Base-by-base conservation (phyloP, 2,329 filamentous ascomycete species). In the Exutisphaerella laricina region DNA sequence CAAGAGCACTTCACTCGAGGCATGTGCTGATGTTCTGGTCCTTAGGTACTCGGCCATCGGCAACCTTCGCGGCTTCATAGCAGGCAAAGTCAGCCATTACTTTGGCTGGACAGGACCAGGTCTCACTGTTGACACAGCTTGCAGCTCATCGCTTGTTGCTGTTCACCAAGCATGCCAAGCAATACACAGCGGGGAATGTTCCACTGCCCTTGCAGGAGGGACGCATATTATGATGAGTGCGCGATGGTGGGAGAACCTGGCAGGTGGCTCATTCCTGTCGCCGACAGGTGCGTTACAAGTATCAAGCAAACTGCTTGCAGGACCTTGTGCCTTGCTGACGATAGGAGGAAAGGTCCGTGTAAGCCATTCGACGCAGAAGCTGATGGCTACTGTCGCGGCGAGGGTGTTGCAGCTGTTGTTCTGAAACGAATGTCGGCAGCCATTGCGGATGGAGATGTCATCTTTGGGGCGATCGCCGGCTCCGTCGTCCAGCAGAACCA, bases 71-170 rank as follows among this genome's bases (percentile, higher is more conserved):
- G 6, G 6, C 6, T 26, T 26, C 23, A 6, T 26, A 12, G 12
- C 6, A 7, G 23, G 23, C 6, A 6, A 12, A 12, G 6, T 26
- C 6, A 67, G 62, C 22, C 68, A 71, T 43, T 59, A 65, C 39
- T 71, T 71, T 34, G 63, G 67, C 0, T 70, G 68, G 51, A 63
- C 58, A 2, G 70, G 70, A 1, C 70, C 71, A 1, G 41, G 51
- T 5, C 41, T 62, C 16, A 58, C 52, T 2, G 43, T 64, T 33
- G 64, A 67, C 33, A 56, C 55, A 5, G 55, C 53, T 9, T 58
- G 55, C 38, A 48, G 43, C 12, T 45, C 45, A 8, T 45, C 54
- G 2, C 25, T 55, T 3, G 59, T 63, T 2, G 59, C 62, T 5
- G 51, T 66, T 7, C 52, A 65, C 39, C 38, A 45, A 16, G 62